Conservation (phyloP, 78 protist genomes). For the Parvularia atlantis region DNA sequence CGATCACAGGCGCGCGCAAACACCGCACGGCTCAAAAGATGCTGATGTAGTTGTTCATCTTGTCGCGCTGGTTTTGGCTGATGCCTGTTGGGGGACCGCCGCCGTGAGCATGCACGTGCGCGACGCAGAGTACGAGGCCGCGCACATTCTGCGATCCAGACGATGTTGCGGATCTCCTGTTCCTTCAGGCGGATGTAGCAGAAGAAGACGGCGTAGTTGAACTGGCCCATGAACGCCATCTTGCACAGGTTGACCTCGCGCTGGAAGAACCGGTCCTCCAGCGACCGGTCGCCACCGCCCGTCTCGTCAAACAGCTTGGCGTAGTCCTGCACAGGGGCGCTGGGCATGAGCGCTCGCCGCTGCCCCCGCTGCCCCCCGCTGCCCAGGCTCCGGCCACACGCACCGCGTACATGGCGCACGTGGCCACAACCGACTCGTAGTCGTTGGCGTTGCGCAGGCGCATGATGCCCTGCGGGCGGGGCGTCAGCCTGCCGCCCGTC, state of each 20-base stretch:
- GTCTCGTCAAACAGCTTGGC: conserved; percentile 56
- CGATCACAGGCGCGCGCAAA: too few relatives aligned
- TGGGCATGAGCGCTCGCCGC: neutral
- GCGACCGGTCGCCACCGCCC: conserved; percentile 39
- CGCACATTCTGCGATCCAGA: conserved; percentile 97
- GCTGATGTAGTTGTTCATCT: conserved; percentile 68
- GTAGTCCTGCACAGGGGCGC: conserved; percentile 31
- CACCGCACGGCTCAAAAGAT: too few relatives aligned
- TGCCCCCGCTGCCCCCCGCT: neutral
- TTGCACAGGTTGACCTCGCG: conserved; percentile 51
- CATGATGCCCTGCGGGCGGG: conserved; percentile 47
- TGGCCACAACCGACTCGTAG: conserved; percentile 56
- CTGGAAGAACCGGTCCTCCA: conserved; percentile 85
- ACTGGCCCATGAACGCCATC: conserved; percentile 74
- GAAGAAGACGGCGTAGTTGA: conserved; percentile 84
- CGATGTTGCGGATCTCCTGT: conserved; percentile 91
- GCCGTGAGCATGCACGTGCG: too few relatives aligned
- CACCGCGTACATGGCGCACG: conserved; percentile 46
- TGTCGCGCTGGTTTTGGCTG: conserved; percentile 66
- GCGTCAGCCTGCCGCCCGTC: neutral
- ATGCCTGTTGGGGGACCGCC: too few relatives aligned
- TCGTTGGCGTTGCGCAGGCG: conserved; percentile 69
- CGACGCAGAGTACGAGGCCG: too few relatives aligned
- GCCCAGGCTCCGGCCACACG: neutral
- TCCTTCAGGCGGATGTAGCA: conserved; percentile 73